These are phyloP conservation scores for Botrytis pseudocinerea DNA, from an alignment of 2,329 filamentous ascomycete species.

Conservation along the genomic window DNA sequence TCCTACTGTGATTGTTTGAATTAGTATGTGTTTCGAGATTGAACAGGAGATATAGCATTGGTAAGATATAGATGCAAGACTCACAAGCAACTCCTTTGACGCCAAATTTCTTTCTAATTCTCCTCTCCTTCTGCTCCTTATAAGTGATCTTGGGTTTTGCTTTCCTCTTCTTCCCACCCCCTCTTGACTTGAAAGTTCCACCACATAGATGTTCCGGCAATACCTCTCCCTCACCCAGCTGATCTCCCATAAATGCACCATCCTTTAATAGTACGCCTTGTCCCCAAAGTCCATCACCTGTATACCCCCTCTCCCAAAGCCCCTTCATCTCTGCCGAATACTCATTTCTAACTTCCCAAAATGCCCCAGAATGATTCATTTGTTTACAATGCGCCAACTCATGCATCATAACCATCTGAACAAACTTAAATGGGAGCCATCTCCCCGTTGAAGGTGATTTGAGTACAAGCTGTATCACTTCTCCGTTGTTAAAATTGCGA, in stretches of 20 bases:
- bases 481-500: slow-evolving; percentile 87
- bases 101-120: slow-evolving; percentile 62
- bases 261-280: slow-evolving; percentile 63
- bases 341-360: slow-evolving; percentile 76
- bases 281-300: slow-evolving; percentile 83
- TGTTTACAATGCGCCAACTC: slow-evolving; percentile 80
- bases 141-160: slow-evolving; percentile 47
- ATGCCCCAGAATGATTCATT: slow-evolving; percentile 83
- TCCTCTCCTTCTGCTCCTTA: slow-evolving; percentile 49
- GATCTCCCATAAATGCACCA: slow-evolving; percentile 59
- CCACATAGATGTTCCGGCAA: slow-evolving; percentile 76
- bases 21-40: background rate
- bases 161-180: slow-evolving; percentile 52
- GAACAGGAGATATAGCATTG: background rate
- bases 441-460: slow-evolving; percentile 61
- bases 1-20: slow-evolving; percentile 28
- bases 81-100: slow-evolving; percentile 39
- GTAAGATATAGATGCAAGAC: background rate
- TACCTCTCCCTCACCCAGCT: slow-evolving; percentile 53
- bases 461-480: slow-evolving; percentile 82
- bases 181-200: slow-evolving; percentile 68
- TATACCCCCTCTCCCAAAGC: slow-evolving; percentile 71
- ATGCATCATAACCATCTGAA: slow-evolving; percentile 96
- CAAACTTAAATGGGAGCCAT: slow-evolving; percentile 81
- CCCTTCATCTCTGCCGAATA: slow-evolving; percentile 70